Evolutionary conservation across 1,139 yeast genomes (phyloP).

Genomic region (Diutina scorzettiae): DNA sequence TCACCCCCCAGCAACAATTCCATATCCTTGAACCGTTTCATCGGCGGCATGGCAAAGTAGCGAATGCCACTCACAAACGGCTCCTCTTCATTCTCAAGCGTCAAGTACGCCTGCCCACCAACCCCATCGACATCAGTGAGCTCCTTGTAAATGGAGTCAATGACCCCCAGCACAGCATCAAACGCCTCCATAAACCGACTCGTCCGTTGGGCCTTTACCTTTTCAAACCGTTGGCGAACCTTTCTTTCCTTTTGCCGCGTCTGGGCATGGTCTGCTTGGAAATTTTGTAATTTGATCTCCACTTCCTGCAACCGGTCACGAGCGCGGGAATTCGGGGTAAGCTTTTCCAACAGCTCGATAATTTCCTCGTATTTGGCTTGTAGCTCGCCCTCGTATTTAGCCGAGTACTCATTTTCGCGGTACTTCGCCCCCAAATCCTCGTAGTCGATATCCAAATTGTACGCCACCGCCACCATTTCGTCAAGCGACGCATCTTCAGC

Average conservation of each 20-base stretch:
- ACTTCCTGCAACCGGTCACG: constrained; percentile 65
- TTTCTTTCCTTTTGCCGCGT: constrained; percentile 54
- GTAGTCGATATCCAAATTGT: constrained; percentile 47
- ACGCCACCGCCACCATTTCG: constrained; percentile 27
- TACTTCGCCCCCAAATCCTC: constrained; percentile 33
- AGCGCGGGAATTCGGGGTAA: constrained; percentile 78
- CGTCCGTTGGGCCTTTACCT: constrained; percentile 47
- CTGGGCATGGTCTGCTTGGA: constrained; percentile 53
- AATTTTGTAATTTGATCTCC: constrained; percentile 43
- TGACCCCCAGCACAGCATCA: constrained; percentile 57
- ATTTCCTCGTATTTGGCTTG: constrained; percentile 22
- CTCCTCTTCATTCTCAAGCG: constrained; percentile 81
- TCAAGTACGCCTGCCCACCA: constrained; percentile 89
- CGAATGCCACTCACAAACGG: constrained; percentile 76
- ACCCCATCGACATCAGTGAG: constrained; percentile 65
- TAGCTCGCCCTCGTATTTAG: constrained; percentile 37
- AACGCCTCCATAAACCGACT: constrained; percentile 61
- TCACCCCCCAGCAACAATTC: constrained; percentile 94
- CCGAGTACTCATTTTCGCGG: constrained; percentile 20
- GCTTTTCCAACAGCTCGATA: constrained; percentile 38
- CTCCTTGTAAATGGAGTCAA: constrained; percentile 80
- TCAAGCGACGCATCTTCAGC: constrained; percentile 25
- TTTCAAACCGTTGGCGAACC: constrained; percentile 45
- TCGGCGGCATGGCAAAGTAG: constrained; percentile 95
- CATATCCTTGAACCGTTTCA: constrained; percentile 89